These are phyloP conservation scores for Phaseolus coccineus DNA, from an alignment of 331 rosid species.

Conservation along the genomic window DNA sequence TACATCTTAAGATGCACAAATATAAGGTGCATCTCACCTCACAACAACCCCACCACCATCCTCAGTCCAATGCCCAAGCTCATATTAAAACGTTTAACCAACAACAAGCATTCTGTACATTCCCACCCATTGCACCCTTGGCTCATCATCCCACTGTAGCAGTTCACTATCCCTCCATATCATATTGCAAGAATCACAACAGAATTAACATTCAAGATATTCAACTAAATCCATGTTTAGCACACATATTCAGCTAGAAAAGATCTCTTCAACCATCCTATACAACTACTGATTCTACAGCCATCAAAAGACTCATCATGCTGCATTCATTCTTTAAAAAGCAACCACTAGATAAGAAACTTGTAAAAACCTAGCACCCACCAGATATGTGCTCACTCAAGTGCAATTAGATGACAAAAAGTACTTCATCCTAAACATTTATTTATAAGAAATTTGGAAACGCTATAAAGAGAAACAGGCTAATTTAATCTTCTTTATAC, in stretches of 20 bases:
- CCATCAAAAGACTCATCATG: neutral
- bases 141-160: neutral
- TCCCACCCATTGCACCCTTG: neutral
- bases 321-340: slow-evolving; percentile 21
- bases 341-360: slow-evolving; percentile 18
- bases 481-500: slow-evolving; percentile 19
- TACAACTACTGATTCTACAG: neutral
- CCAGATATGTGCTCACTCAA: slow-evolving; percentile 6
- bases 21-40: neutral
- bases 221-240: neutral
- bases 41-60: neutral
- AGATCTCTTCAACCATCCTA: slow-evolving; percentile 8
- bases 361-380: slow-evolving; percentile 24
- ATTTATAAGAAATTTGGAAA: slow-evolving; percentile 9
- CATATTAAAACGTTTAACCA: neutral
- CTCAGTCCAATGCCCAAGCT: neutral
- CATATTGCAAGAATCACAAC: neutral
- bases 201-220: neutral
- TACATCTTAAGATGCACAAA: neutral
- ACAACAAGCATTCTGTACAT: neutral
- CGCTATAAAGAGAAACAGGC: neutral
- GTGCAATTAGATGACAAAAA: slow-evolving; percentile 23
- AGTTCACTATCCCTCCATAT: neutral
- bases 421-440: slow-evolving; percentile 4
- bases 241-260: neutral